Evolutionary conservation across 2,329 filamentous ascomycete genomes (phyloP).

Genomic region (Epicoccum nigrum): DNA sequence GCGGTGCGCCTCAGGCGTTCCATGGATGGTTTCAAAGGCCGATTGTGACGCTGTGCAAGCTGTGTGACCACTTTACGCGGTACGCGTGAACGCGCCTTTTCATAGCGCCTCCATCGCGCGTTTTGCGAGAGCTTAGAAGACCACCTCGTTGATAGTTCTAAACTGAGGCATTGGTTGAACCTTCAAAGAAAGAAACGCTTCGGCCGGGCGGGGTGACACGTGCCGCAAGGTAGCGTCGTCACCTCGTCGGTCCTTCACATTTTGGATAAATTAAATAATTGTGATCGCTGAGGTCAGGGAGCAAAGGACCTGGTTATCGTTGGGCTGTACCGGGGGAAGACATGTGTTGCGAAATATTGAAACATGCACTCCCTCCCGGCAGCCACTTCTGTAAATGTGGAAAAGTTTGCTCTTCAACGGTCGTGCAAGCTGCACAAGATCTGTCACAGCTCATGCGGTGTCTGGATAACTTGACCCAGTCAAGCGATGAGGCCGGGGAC

Average conservation of each 20-base stretch:
- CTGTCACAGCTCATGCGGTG: slow-evolving; percentile 25
- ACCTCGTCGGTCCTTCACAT: slow-evolving; percentile 25
- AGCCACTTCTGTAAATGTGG: slow-evolving; percentile 29
- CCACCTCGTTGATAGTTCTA: slow-evolving; percentile 22
- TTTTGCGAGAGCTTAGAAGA: slow-evolving; percentile 13
- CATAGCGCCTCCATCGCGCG: slow-evolving; percentile 15
- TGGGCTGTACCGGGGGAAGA: slow-evolving; percentile 15
- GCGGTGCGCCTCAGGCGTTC: slow-evolving; percentile 12
- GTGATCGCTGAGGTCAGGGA: slow-evolving; percentile 21
- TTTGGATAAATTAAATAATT: slow-evolving; percentile 23
- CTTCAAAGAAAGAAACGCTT: slow-evolving; percentile 23
- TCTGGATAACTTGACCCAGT: slow-evolving; percentile 9
- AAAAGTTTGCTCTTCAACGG: slow-evolving; percentile 40
- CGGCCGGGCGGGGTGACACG: slow-evolving; percentile 29
- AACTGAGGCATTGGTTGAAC: slow-evolving; percentile 29
- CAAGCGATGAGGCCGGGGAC: slow-evolving; percentile 16
- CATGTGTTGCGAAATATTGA: slow-evolving; percentile 33
- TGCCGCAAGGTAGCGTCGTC: slow-evolving; percentile 26
- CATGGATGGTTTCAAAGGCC: slow-evolving; percentile 13
- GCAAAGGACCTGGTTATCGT: slow-evolving; percentile 15
- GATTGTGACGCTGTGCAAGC: slow-evolving; percentile 10
- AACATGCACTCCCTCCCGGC: slow-evolving; percentile 33
- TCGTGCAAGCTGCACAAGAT: slow-evolving; percentile 33
- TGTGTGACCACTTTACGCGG: slow-evolving; percentile 12
- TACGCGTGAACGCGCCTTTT: slow-evolving; percentile 14